Conservation (phyloP, 345 rosid genomes). For the Syzygium grande region DNA sequence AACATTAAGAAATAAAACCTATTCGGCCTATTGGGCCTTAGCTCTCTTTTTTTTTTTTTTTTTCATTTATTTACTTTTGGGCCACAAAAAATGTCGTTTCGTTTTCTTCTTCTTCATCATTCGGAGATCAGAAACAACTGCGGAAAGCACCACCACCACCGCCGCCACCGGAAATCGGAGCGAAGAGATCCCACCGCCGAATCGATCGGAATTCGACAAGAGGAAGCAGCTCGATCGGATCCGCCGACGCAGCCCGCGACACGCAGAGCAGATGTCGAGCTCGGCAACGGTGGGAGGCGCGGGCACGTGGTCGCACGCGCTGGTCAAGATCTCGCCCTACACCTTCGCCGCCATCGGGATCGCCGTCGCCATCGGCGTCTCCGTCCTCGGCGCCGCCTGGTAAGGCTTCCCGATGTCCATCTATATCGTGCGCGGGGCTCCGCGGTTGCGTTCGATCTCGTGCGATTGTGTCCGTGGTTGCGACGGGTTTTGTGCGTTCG, state of each 20-base stretch:
- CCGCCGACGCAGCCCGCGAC: neutral
- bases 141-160: neutral
- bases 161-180: neutral
- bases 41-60: neutral
- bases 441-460: neutral
- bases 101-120: neutral
- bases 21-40: neutral
- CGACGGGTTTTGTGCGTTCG: neutral
- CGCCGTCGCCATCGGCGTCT: constrained; percentile 91
- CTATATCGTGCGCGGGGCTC: neutral
- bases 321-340: constrained; percentile 82
- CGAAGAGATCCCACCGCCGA: neutral
- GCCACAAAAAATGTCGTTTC: neutral
- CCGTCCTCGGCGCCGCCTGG: constrained; percentile 99
- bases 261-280: constrained; percentile 14
- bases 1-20: neutral
- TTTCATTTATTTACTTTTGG: neutral
- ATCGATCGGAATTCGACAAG: neutral
- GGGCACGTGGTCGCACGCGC: constrained; percentile 74
- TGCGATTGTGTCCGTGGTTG: neutral
- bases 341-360: constrained; percentile 95
- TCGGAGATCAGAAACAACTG: neutral
- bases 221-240: neutral
- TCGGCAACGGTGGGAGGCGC: constrained; percentile 27
- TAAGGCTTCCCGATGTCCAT: neutral